Base-by-base conservation (phyloP, 805 yeast species). In the Metschnikowia borealis region DNA sequence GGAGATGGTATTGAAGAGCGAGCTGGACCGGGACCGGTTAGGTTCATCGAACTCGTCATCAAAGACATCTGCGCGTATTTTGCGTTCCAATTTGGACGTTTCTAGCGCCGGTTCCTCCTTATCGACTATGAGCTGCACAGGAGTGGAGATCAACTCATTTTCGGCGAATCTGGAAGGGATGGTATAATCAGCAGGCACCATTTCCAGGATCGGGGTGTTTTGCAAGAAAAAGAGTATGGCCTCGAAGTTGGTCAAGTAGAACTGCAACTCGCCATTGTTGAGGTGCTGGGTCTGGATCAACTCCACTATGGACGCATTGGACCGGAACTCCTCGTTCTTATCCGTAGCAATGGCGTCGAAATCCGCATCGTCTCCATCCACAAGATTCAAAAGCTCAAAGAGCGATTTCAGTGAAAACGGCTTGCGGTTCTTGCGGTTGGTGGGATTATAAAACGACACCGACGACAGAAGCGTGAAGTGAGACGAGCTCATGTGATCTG, bases 191-290 rank as follows among this genome's bases (percentile, higher is more conserved):
- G 18, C 44, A 0, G 57, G 58, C 13, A 51, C 58, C 21, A 72
- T 59, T 38, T 69, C 75, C 15, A 56, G 52, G 13, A 70, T 53
- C 1, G 74, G 67, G 5, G 71, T 66, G 43, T 67, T 70, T 50
- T 69, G 66, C 35, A 73, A 58, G 56, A 67, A 73, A 41, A 60
- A 65, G 13, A 71, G 58, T 15, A 70, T 65, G 3, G 78, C 78
- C 48, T 73, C 78, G 47, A 72, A 68, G 54, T 73, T 73, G 3
- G 77, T 73, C 31, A 73, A 58, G 53, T 71, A 73, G 50, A 64
- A 73, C 44, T 63, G 62, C 35, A 67, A 52, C 51, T 73, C 78
- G 1, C 77, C 76, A 29, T 62, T 64, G 54, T 73, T 72, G 38
- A 72, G 61, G 49, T 60, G 68, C 14, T 51, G 59, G 14, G 53